phyloP scores from a whole-genome alignment of 495 filamentous ascomycete species.

The Entonaema liquescens region DNA sequence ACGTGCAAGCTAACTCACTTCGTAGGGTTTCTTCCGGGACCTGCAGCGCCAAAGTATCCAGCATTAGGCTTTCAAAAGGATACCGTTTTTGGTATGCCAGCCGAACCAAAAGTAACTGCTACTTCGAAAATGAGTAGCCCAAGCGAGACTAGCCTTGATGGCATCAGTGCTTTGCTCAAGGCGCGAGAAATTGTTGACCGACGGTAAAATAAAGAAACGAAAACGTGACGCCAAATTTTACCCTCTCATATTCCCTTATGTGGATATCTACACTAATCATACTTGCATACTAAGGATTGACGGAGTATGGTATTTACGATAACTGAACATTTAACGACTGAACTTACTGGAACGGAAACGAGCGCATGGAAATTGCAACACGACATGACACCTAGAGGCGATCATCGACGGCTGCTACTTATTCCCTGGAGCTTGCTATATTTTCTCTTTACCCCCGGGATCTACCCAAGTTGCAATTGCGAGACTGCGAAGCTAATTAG shows the following conservation, averaged over 20 bases:
- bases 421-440: conserved; percentile 6
- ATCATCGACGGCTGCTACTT: conserved; percentile 3
- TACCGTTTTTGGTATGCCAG: conserved; percentile 14
- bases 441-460: background rate
- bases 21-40: conserved; percentile 19
- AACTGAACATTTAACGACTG: conserved; percentile 30
- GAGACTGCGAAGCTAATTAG: conserved; percentile 21
- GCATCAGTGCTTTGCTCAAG: conserved; percentile 62
- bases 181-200: conserved; percentile 64
- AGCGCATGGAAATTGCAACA: conserved; percentile 39
- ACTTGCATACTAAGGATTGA: conserved; percentile 31
- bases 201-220: conserved; percentile 32
- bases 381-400: conserved; percentile 22
- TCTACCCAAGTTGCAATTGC: conserved; percentile 4
- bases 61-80: conserved; percentile 23
- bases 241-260: background rate
- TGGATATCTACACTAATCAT: conserved; percentile 25
- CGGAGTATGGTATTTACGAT: conserved; percentile 40
- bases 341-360: conserved; percentile 22
- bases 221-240: background rate
- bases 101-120: conserved; percentile 10
- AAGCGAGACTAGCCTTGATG: conserved; percentile 48
- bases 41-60: conserved; percentile 21
- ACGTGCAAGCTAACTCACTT: background rate
- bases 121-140: conserved; percentile 14